Base-by-base conservation (phyloP, 345 rosid species). In the Acer saccharum region DNA sequence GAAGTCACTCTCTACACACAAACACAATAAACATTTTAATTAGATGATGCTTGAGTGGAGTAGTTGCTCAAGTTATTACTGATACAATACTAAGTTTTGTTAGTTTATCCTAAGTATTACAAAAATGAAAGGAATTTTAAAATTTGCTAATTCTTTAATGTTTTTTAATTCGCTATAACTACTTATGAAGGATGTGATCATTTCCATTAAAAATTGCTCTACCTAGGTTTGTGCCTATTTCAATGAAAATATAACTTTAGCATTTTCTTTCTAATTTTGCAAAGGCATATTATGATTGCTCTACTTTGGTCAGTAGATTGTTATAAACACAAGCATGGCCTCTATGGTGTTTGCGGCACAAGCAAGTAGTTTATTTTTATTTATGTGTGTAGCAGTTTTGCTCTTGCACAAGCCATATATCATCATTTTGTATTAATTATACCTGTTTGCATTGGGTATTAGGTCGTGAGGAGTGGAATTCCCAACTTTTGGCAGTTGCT, bases 401-500 rank as follows among this genome's bases (percentile, higher is more conserved):
- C 2, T n/a, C 13, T 7, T n/a, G 9, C 29, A n/a, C 29, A 17
- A 74, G 39, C 10, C 32, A 18, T 64, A 27, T 20, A 60, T 43
- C 21, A 25, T 62, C 61, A 17, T 74, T 63, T 44, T 13, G 11
- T 3, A 27, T 23, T 27, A 57, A 50, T 83, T n/a, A 29, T 75
- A 18, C 14, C 9, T n/a, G 10, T 54, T 21, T 21, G 14, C 58
- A 20, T n/a, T 55, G 54, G 20, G 54, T 83, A 57, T 63, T 83
- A 94, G 98, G 97, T 94, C 73, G 88, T 87, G 83, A 90, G 92
- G 83, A 94, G 98, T 83, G 98, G 98, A 55, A 76, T 90, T 71
- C 98, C 98, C 17, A 94, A 94, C 89, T 94, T 94, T 71, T 93
- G 97, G 98, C 98, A 17, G 98, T 95, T 81, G 95, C 98, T 80